Evolutionary conservation across 2,329 filamentous ascomycete genomes (phyloP), one percentile per base, ranked within the genome.

Genomic region (Clarireedia monteithiana): DNA sequence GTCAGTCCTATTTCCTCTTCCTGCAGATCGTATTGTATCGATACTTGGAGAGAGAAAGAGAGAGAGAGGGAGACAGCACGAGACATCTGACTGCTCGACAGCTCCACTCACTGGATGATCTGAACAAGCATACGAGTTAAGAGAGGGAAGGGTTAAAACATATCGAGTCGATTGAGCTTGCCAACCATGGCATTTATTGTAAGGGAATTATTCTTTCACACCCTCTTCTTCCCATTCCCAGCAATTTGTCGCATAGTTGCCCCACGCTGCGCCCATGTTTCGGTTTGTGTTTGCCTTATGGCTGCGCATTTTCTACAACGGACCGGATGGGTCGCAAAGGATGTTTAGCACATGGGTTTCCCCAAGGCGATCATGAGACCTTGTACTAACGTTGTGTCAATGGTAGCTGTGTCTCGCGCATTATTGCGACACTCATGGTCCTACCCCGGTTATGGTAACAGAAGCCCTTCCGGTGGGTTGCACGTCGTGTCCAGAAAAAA

Each of bases 361-460:
- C 17, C 38, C 15, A 14, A 30, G 48, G 23, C 45, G 48, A 52
- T 51, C 50, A 27, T 23, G 40, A 39, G 27, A 48, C 12, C 40
- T 53, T 53, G 27, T 59, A 56, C 62, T 66, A 47, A 65, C 55
- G 44, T 55, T 55, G 23, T 49, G 45, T 57, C 14, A 53, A 30
- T 7, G 42, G 49, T 78, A 86, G 83, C 73, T 86, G 67, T 85
- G 82, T 69, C 76, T 87, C 64, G 84, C 84, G 65, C 83, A 86
- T 69, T 86, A 86, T 68, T 87, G 84, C 75, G 84, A 87, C 69
- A 76, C 81, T 60, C 84, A 87, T 71, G 84, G 84, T 60, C 84
- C 84, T 49, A 86, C 83, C 48, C 83, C 83, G 50, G 70, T 87
- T 57, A 85, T 87, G 80, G 83, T 86, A 65, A 87, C 84, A 38